phyloP scores from a whole-genome alignment of 352 stramenopile species.

The Phytophthora ohioensis region DNA sequence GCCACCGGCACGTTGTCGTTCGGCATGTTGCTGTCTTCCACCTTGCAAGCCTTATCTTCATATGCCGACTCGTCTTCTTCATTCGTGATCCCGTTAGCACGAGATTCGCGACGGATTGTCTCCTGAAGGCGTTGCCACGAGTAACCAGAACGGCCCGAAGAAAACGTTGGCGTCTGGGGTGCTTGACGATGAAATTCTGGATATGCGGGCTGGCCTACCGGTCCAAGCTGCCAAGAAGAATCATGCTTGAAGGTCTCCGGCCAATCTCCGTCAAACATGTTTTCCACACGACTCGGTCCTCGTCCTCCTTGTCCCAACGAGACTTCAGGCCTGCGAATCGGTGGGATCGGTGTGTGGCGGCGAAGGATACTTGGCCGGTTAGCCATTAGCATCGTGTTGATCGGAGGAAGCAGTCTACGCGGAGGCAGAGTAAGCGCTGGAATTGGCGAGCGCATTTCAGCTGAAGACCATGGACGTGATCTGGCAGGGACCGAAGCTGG shows the following conservation, averaged over 20 bases:
- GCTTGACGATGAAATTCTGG: slow-evolving; percentile 4
- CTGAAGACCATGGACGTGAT: slow-evolving; percentile 16
- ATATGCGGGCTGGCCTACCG: slow-evolving; percentile 3
- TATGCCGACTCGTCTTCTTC: slow-evolving; percentile 50
- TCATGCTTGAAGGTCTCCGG: slow-evolving; percentile 1
- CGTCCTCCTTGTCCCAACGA: slow-evolving; percentile 11
- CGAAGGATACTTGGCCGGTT: slow-evolving; percentile 35
- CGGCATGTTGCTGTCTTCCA: slow-evolving; percentile 22
- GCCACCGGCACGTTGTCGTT: slow-evolving; percentile 8
- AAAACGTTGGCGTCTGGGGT: slow-evolving; percentile 12
- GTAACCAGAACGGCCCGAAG: slow-evolving; percentile 56
- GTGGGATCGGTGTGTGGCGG: slow-evolving; percentile 35
- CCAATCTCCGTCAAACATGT: slow-evolving; percentile 16
- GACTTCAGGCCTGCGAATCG: slow-evolving; percentile 34
- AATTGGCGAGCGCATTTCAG: slow-evolving; percentile 34
- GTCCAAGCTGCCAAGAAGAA: neutral
- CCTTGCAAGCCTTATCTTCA: slow-evolving; percentile 35
- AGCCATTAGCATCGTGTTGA: slow-evolving; percentile 41
- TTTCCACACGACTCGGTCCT: slow-evolving; percentile 8
- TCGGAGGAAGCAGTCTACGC: slow-evolving; percentile 40
- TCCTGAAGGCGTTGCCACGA: slow-evolving; percentile 83
- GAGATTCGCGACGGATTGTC: slow-evolving; percentile 73
- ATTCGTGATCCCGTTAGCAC: slow-evolving; percentile 61
- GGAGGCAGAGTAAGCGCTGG: slow-evolving; percentile 36
- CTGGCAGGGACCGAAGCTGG: slow-evolving; percentile 20